Percentiles rank a stretch among this genome's conserved stretches.
Conservation (phyloP, 371 early-diverging fungal genomes). For the Cokeromyces recurvatus region DNA sequence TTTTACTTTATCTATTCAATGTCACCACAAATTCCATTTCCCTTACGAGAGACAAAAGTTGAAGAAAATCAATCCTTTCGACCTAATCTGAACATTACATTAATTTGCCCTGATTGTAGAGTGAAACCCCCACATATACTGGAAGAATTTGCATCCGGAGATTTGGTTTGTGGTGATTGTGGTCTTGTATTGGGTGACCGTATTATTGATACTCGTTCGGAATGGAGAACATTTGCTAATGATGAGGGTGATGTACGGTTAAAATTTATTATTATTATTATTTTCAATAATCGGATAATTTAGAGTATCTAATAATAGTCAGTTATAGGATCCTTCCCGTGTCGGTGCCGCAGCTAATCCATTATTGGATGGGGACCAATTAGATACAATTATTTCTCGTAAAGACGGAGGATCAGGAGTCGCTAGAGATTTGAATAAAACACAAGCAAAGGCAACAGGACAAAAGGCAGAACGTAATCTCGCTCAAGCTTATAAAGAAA, state of each 20-base stretch:
- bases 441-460: slow-evolving; percentile 66
- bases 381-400: slow-evolving; percentile 89
- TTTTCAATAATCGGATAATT: not conserved
- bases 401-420: slow-evolving; percentile 76
- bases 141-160: slow-evolving; percentile 91
- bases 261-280: not conserved
- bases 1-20: slow-evolving; percentile 4
- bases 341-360: slow-evolving; percentile 98
- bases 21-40: slow-evolving; percentile 37
- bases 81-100: slow-evolving; percentile 55
- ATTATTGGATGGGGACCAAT: slow-evolving; percentile 75
- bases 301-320: too few relatives aligned
- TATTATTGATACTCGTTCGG: slow-evolving; percentile 98
- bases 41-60: slow-evolving; percentile 32
- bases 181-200: slow-evolving; percentile 94
- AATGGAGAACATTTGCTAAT: slow-evolving; percentile 98
- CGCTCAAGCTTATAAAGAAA: slow-evolving; percentile 89
- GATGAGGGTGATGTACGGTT: slow-evolving; percentile 76
- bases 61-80: slow-evolving; percentile 27
- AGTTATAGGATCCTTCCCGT: slow-evolving; percentile 88
- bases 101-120: slow-evolving; percentile 81
- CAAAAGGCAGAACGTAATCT: slow-evolving; percentile 75
- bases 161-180: slow-evolving; percentile 96
- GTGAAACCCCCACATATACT: slow-evolving; percentile 86
- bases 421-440: slow-evolving; percentile 66